Evolutionary conservation across 306 rosid genomes (phyloP).

Genomic region (Senna tora): DNA sequence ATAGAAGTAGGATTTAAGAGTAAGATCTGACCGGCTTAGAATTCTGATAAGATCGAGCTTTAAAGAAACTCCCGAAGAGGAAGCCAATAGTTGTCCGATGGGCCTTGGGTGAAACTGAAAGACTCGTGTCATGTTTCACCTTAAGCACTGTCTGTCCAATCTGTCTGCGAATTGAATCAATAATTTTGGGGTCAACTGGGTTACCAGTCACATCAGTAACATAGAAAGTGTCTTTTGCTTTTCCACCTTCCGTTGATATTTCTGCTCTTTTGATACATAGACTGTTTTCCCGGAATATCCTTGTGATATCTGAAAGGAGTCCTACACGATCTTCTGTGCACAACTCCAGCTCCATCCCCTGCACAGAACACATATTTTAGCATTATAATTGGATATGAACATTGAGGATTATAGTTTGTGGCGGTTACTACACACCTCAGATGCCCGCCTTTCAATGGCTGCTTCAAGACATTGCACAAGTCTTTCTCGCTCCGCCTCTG

Average conservation of each 20-base stretch:
- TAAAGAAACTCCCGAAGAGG: constrained; percentile 73
- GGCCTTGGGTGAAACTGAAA: constrained; percentile 45
- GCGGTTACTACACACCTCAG: constrained; percentile 65
- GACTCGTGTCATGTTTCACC: constrained; percentile 63
- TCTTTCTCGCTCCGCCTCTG: constrained; percentile 88
- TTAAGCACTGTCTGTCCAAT: constrained; percentile 63
- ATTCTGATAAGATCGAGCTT: constrained; percentile 72
- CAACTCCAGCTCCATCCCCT: constrained; percentile 90
- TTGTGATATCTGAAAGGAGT: constrained; percentile 90
- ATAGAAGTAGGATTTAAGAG: constrained; percentile 51
- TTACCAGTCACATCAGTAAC: constrained; percentile 89
- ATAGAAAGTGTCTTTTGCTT: constrained; percentile 73
- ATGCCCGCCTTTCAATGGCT: constrained; percentile 90
- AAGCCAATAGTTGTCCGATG: constrained; percentile 59
- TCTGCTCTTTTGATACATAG: constrained; percentile 85
- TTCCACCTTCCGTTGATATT: constrained; percentile 74
- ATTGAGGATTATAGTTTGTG: neutral
- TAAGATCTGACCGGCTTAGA: constrained; percentile 76
- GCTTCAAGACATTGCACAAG: constrained; percentile 92
- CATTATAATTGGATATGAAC: constrained; percentile 8
- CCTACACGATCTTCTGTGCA: constrained; percentile 81
- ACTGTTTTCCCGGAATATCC: constrained; percentile 93
- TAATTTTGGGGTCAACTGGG: constrained; percentile 71
- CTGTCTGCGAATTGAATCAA: constrained; percentile 80
- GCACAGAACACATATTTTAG: constrained; percentile 46